Evolutionary conservation across 192 early-diverging fungal species (phyloP), one percentile per base, ranked within the genome.

Genomic region (Radiomyces spectabilis): DNA sequence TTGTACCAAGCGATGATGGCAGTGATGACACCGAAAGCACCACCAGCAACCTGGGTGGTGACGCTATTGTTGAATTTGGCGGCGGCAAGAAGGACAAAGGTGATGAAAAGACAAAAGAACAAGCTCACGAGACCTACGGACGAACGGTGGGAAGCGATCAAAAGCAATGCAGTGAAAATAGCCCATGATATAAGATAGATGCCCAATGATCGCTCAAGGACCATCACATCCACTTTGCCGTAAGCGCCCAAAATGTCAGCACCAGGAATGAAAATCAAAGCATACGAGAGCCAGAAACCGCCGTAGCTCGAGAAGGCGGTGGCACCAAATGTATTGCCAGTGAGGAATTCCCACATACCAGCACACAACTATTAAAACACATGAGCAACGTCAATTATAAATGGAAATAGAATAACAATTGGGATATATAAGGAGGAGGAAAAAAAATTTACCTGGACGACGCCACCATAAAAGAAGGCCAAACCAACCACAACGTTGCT

Each of bases 281-380:
- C 81, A 48, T 65, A 88, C 1, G 83, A 65, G 34, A 84, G 55
- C 85, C 81, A 88, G 74, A 82, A 85, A 10, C 74, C 84, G 47
- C 76, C 83, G 32, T 81, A 87, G 7, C 78, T 79, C 35, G 81
- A 74, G 71, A 89, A 89, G 8, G 83, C 85, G 8, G 86, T 89
- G 41, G 87, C 87, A 59, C 87, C 86, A 75, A 92, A 89, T 8
- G 85, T 88, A 59, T 92, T 90, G 45, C 84, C 81, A 3, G 68
- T 63, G 30, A 76, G 74, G 64, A 87, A 88, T 74, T 89, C 86
- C 87, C 85, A 88, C 86, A 90, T 87, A 45, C 87, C 89, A 46
- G 86, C 87, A 10, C 85, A 64, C 29, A 89, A 59, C 66, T 61
- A 52, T 35, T 15, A 32, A 18, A 27, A 32, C 25, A 31, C 15